A percentile compares a stretch with the other conserved stretches of the same genome.
Evolutionary conservation across 306 rosid species (phyloP).

Genomic region (Trifolium dubium): DNA sequence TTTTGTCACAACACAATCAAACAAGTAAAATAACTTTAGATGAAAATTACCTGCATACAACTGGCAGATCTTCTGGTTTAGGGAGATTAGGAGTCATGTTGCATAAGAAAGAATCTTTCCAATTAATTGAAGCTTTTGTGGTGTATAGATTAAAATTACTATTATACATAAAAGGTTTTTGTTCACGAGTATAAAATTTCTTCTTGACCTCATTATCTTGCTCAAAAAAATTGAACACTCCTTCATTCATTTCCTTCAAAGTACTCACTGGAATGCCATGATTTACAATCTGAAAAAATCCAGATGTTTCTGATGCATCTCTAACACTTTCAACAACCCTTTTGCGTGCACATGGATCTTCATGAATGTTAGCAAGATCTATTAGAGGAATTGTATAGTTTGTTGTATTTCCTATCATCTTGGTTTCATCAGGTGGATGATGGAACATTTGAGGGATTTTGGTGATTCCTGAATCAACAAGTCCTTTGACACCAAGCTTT

Average conservation of each 20-base stretch:
- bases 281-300: conserved; percentile 57
- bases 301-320: conserved; percentile 49
- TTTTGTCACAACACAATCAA: no score
- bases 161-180: background rate
- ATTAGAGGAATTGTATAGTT: conserved; percentile 44
- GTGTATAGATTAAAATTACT: conserved; percentile 16
- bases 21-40: no score
- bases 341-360: background rate
- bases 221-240: conserved; percentile 47
- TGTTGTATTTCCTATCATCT: background rate
- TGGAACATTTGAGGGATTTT: conserved; percentile 56
- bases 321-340: conserved; percentile 30
- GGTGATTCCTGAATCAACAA: conserved; percentile 62
- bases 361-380: conserved; percentile 24
- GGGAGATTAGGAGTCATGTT: conserved; percentile 40
- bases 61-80: conserved; percentile 51
- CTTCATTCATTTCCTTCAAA: conserved; percentile 45
- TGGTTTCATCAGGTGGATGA: conserved; percentile 36
- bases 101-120: conserved; percentile 53
- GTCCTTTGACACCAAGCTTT: conserved; percentile 68
- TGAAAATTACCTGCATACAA: conserved; percentile 53
- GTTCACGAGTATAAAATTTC: background rate
- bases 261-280: conserved; percentile 45
- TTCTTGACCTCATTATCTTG: conserved; percentile 50
- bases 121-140: conserved; percentile 33